These are phyloP conservation scores for Neckera pumila DNA, from an alignment of 225 moss, liverwort and hornwort species.

Conservation along the genomic window DNA sequence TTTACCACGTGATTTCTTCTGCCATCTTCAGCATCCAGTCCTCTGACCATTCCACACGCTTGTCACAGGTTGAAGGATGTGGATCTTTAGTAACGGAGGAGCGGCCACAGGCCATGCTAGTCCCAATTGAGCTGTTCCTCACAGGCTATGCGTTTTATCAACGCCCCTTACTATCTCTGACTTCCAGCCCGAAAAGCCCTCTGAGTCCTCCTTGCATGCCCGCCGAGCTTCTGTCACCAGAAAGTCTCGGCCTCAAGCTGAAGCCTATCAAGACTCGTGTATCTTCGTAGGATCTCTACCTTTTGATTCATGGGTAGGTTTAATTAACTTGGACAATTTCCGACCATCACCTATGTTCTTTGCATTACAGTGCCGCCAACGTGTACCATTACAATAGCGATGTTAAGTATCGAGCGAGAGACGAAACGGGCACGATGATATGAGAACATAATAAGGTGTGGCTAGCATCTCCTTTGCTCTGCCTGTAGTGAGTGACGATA, in stretches of 20 bases:
- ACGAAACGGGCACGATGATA: not conserved
- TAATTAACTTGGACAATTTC: not conserved
- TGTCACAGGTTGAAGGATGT: slow-evolving; percentile 73
- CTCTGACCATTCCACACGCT: not conserved
- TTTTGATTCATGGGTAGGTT: not conserved
- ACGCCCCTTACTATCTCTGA: slow-evolving; percentile 36
- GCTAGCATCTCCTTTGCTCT: slow-evolving; percentile 16
- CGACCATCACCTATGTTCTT: not conserved
- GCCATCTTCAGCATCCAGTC: not conserved
- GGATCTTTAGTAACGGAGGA: slow-evolving; percentile 91
- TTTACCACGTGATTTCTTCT: not conserved
- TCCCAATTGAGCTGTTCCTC: slow-evolving; percentile 84
- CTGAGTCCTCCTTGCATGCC: slow-evolving; percentile 87
- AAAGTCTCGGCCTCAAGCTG: slow-evolving; percentile 78
- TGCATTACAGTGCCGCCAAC: not conserved
- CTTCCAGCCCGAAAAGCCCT: slow-evolving; percentile 80
- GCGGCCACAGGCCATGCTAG: slow-evolving; percentile 79
- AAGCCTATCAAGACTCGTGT: slow-evolving; percentile 95
- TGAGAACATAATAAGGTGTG: slow-evolving; percentile 26
- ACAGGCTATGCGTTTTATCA: slow-evolving; percentile 83
- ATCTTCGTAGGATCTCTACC: slow-evolving; percentile 4
- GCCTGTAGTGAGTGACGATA: not conserved
- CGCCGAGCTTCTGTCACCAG: slow-evolving; percentile 68
- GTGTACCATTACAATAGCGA: not conserved
- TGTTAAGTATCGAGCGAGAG: not conserved